A percentile compares a stretch with the other conserved stretches of the same genome.
phyloP scores from a whole-genome alignment of 805 yeast genomes.

The Metschnikowia anglica region DNA sequence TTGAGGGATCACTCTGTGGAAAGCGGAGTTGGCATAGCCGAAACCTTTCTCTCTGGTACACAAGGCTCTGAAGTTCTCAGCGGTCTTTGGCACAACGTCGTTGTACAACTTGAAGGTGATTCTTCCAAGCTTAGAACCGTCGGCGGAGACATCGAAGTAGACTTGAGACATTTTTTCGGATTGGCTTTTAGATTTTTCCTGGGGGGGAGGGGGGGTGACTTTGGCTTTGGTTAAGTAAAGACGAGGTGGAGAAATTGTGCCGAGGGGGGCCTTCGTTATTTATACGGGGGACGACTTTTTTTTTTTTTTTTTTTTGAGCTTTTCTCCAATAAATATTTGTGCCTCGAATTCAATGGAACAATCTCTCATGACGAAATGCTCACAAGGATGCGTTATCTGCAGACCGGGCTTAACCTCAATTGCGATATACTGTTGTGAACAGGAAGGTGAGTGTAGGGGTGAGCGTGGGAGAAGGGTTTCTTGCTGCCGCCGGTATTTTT shows the following conservation, averaged over 20 bases:
- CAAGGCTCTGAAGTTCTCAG: slow-evolving; percentile 93
- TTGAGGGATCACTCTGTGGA: slow-evolving; percentile 97
- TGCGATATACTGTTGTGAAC: no score
- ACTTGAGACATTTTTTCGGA: slow-evolving; percentile 56
- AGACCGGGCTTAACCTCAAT: no score
- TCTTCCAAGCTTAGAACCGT: slow-evolving; percentile 72
- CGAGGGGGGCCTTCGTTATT: slow-evolving; percentile 6
- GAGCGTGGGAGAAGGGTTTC: no score
- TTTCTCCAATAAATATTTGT: slow-evolving; percentile 3
- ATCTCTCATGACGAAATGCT: slow-evolving; percentile 4
- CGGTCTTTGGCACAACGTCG: slow-evolving; percentile 92
- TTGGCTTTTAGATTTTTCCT: background rate
- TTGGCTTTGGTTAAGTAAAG: no score
- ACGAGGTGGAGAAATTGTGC: no score
- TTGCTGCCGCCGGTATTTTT: no score
- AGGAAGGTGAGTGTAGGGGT: no score
- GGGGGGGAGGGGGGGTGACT: no score
- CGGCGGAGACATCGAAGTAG: slow-evolving; percentile 78
- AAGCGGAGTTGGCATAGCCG: slow-evolving; percentile 80
- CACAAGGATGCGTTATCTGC: no score
- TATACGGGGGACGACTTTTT: slow-evolving; percentile 10
- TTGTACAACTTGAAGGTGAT: slow-evolving; percentile 84
- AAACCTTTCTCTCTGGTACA: slow-evolving; percentile 93
- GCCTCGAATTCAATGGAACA: slow-evolving; percentile 15
- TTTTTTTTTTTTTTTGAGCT: slow-evolving; percentile 4